phyloP scores from a whole-genome alignment of 164 flowering plant genomes.

The Taxillus chinensis region DNA sequence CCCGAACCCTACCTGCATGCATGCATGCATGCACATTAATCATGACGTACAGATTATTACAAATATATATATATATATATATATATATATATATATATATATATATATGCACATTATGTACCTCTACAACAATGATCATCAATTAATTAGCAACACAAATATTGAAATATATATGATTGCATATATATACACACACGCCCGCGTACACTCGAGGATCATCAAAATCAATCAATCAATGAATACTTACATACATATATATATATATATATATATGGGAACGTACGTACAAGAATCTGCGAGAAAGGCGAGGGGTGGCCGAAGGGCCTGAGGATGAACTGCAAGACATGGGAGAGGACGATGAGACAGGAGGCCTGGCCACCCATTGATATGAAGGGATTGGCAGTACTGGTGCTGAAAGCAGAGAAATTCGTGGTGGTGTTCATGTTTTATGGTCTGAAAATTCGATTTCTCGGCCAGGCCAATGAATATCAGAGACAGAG shows the following conservation, averaged over 20 bases:
- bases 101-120: neutral
- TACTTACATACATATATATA: neutral
- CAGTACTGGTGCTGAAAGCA: no score
- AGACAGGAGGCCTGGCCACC: constrained; percentile 31
- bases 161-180: no score
- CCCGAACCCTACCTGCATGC: constrained; percentile 57
- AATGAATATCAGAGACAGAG: no score
- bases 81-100: no score
- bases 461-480: no score
- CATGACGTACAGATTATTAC: neutral
- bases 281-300: constrained; percentile 60
- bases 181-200: no score
- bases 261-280: neutral
- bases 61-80: neutral
- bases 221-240: neutral
- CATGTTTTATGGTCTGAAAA: no score
- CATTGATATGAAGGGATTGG: constrained; percentile 10
- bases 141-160: no score
- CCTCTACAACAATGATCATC: no score
- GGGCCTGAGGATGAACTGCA: constrained; percentile 43
- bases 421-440: no score
- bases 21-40: no score
- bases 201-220: no score
- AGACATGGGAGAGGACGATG: constrained; percentile 49
- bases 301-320: constrained; percentile 51